Evolutionary conservation across 2,329 filamentous ascomycete species (phyloP).

Genomic region (Penicillium freii): DNA sequence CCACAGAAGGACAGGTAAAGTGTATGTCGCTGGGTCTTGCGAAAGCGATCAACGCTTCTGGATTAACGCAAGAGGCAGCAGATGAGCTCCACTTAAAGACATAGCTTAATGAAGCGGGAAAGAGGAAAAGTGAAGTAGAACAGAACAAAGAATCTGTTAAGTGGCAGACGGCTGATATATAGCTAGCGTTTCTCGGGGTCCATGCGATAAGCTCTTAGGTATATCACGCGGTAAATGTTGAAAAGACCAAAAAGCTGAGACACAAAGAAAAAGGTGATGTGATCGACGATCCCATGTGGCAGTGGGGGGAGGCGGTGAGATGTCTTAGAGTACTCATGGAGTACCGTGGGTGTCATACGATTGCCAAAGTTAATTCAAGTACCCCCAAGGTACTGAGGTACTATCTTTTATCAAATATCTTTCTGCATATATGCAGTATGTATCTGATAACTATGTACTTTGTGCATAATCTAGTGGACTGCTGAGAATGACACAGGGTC

Average conservation of each 20-base stretch:
- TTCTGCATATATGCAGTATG: background rate
- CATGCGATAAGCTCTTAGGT: background rate
- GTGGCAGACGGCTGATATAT: background rate
- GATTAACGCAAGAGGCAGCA: slow-evolving; percentile 15
- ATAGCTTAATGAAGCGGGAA: slow-evolving; percentile 10
- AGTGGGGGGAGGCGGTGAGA: slow-evolving; percentile 8
- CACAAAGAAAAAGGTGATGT: slow-evolving; percentile 1
- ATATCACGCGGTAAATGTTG: slow-evolving; percentile 1
- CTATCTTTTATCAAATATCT: background rate
- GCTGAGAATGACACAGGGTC: background rate
- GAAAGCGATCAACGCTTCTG: slow-evolving; percentile 17
- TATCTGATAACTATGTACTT: too few species aligned
- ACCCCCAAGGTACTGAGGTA: background rate
- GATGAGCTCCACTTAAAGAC: slow-evolving; percentile 3
- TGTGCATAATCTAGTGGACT: too few species aligned
- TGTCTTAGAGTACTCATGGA: background rate
- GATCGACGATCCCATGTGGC: slow-evolving; percentile 11
- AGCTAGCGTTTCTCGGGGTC: background rate
- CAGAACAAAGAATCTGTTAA: background rate
- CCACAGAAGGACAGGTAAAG: background rate
- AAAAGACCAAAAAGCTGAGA: background rate
- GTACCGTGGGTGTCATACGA: background rate
- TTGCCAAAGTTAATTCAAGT: background rate
- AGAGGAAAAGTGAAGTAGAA: background rate
- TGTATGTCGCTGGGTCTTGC: background rate